Evolutionary conservation across 2,329 filamentous ascomycete species (phyloP).

Genomic region (Ophiostoma sp.): DNA sequence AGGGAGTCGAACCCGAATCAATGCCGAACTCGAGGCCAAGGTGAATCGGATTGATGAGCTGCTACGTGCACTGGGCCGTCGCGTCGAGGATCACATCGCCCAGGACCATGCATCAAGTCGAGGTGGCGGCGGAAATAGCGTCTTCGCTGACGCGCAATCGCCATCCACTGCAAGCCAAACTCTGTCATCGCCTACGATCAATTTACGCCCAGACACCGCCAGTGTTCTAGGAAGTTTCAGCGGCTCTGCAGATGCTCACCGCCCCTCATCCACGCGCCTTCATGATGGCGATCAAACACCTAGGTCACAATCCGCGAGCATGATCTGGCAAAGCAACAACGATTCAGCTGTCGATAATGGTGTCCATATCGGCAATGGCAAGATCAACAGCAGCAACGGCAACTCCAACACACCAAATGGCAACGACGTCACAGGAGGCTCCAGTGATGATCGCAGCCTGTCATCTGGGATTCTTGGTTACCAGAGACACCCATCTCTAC

Average conservation of each 20-base stretch:
- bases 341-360: conserved; percentile 29
- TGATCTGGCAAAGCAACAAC: conserved; percentile 30
- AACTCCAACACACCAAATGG: conserved; percentile 41
- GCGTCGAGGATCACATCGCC: conserved; percentile 28
- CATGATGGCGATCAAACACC: conserved; percentile 27
- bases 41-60: conserved; percentile 64
- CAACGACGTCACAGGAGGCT: conserved; percentile 38
- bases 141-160: background rate
- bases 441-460: conserved; percentile 43
- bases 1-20: conserved; percentile 62
- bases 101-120: conserved; percentile 19
- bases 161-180: conserved; percentile 12
- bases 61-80: conserved; percentile 52
- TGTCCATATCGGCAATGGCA: conserved; percentile 27
- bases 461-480: conserved; percentile 51
- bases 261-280: conserved; percentile 25
- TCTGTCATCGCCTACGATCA: conserved; percentile 8
- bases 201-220: conserved; percentile 17
- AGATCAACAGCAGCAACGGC: conserved; percentile 46
- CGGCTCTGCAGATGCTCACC: conserved; percentile 3
- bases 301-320: background rate
- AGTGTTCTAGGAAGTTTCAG: conserved; percentile 6
- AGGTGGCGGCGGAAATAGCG: background rate
- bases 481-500: conserved; percentile 37
- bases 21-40: conserved; percentile 67